These are phyloP conservation scores for Excoecaria agallocha DNA, from an alignment of 345 rosid genomes.

Conservation along the genomic window DNA sequence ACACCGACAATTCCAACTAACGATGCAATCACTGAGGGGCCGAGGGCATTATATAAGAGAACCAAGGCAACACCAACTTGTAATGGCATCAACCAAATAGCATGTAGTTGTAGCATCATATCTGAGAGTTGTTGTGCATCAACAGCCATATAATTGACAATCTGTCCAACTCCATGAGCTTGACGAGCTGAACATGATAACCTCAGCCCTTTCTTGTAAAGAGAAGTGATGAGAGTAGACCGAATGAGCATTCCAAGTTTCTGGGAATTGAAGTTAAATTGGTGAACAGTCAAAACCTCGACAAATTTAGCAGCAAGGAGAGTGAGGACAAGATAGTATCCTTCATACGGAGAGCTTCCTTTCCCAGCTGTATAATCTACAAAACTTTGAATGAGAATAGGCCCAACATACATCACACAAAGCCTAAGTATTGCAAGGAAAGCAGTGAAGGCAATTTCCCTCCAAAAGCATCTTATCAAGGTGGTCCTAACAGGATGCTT, in stretches of 20 bases:
- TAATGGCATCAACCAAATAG: slow-evolving; percentile 89
- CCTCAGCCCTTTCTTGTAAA: slow-evolving; percentile 75
- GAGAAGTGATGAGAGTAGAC: slow-evolving; percentile 71
- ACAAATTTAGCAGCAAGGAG: slow-evolving; percentile 72
- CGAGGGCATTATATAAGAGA: slow-evolving; percentile 65
- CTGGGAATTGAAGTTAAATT: slow-evolving; percentile 83
- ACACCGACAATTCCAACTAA: slow-evolving; percentile 52
- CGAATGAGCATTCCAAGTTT: slow-evolving; percentile 93
- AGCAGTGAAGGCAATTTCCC: slow-evolving; percentile 71
- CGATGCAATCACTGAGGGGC: slow-evolving; percentile 53
- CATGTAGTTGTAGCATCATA: slow-evolving; percentile 91
- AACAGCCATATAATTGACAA: slow-evolving; percentile 97
- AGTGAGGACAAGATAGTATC: slow-evolving; percentile 69
- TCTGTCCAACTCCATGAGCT: slow-evolving; percentile 91
- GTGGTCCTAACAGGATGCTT: slow-evolving; percentile 69
- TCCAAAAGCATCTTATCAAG: slow-evolving; percentile 71
- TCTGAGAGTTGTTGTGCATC: slow-evolving; percentile 97
- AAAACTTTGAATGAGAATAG: slow-evolving; percentile 74
- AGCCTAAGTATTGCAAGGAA: slow-evolving; percentile 66
- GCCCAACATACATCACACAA: slow-evolving; percentile 76
- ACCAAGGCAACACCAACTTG: slow-evolving; percentile 63
- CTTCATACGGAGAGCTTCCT: slow-evolving; percentile 66
- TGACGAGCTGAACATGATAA: slow-evolving; percentile 84
- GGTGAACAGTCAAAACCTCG: slow-evolving; percentile 77
- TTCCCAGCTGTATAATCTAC: slow-evolving; percentile 82